A percentile compares a stretch with the other conserved stretches of the same genome.
Evolutionary conservation across 768 basidiomycete genomes (phyloP).

Genomic region (Pisolithus orientalis): DNA sequence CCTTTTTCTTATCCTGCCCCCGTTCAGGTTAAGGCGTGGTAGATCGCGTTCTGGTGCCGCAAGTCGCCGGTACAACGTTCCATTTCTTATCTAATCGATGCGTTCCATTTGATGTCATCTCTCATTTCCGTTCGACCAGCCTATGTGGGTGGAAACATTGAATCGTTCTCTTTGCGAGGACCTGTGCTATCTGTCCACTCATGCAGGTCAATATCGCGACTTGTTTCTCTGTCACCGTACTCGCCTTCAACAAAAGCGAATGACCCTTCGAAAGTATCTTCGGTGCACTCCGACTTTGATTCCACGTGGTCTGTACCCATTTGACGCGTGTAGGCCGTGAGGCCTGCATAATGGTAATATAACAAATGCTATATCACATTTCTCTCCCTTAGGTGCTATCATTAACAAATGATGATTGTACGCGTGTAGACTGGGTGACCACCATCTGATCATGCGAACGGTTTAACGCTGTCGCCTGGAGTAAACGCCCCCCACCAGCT

Average conservation of each 20-base stretch:
- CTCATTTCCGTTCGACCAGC: not conserved
- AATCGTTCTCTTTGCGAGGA: not conserved
- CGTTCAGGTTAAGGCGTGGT: conserved; percentile 6
- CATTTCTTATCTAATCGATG: conserved; percentile 24
- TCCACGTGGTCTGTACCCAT: conserved; percentile 12
- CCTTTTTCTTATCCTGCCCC: too few relatives aligned
- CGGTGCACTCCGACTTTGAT: conserved; percentile 1
- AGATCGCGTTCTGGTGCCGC: conserved; percentile 16
- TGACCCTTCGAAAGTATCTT: not conserved
- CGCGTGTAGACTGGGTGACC: conserved; percentile 14
- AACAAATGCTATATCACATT: conserved; percentile 14
- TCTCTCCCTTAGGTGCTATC: conserved; percentile 18
- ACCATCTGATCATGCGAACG: conserved; percentile 3
- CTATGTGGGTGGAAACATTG: not conserved
- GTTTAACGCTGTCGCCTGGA: not conserved
- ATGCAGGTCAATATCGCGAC: not conserved
- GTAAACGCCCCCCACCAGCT: conserved; percentile 1
- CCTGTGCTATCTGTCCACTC: too few relatives aligned
- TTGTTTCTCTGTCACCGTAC: not conserved
- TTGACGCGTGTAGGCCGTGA: conserved; percentile 23
- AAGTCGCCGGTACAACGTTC: not conserved
- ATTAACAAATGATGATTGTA: conserved; percentile 9
- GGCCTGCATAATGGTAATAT: conserved; percentile 21
- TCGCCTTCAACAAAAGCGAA: not conserved
- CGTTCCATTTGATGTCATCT: not conserved